Evolutionary conservation across 2,329 filamentous ascomycete genomes (phyloP), one percentile per base, ranked within the genome.

Genomic region (Tympanopsis confertula): DNA sequence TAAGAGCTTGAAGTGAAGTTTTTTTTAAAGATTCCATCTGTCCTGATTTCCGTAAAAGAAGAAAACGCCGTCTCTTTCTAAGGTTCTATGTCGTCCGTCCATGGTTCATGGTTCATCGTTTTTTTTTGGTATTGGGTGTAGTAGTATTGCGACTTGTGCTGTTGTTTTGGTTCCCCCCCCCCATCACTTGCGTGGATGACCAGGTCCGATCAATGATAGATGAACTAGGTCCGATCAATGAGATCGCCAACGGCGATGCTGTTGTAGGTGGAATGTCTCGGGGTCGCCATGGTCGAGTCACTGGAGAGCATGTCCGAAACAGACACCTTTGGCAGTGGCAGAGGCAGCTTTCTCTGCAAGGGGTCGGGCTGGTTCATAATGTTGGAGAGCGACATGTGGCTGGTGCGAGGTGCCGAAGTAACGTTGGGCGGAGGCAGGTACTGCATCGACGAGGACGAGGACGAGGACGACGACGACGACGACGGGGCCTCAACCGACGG

Each of bases 301-400:
- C 65, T 71, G 2, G 76, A 69, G 44, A 94, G 66, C 39, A 95
- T 70, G 50, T 95, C 89, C 49, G 89, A 83, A 4, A 93, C 81
- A 2, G 83, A 83, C 32, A 94, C 82, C 58, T 91, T 91, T 39
- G 86, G 85, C 14, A 88, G 85, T 39, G 86, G 85, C 14, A 88
- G 85, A 0, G 89, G 89, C 15, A 96, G 68, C 59, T 95, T 95
- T 49, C 89, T 71, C 62, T 91, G 85, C 18, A 82, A 82, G 26
- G 86, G 86, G 45, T 95, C 88, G 1, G 86, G 74, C 47, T 82
- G 81, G 53, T 82, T 87, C 65, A 96, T 91, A 52, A 96, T 96
- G 56, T 96, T 89, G 41, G 80, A 84, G 49, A 96, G 80, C 28
- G 86, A 83, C 41, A 93, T 74, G 29, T 87, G 87, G 39, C 69